These are phyloP conservation scores for Carex myosuroides DNA, from an alignment of 176 grass and related monocot genomes.

Conservation along the genomic window DNA sequence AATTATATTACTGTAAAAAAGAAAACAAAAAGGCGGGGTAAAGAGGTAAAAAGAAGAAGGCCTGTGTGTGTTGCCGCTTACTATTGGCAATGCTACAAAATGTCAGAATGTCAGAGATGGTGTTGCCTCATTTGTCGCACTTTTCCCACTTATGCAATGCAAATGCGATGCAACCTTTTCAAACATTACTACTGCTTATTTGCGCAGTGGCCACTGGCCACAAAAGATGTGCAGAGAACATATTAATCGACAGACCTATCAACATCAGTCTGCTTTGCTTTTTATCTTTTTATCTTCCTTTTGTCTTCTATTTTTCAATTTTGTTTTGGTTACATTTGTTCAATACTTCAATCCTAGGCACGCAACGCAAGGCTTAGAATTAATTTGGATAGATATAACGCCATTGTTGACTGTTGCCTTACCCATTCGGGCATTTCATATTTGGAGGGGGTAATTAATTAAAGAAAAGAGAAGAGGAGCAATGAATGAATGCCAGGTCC, in stretches of 20 bases:
- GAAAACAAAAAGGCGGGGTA: too few species aligned
- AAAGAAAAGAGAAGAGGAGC: neutral
- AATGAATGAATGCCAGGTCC: constrained; percentile 7
- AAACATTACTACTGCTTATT: neutral
- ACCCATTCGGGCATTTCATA: neutral
- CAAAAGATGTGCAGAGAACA: neutral
- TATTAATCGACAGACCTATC: neutral
- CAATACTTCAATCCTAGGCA: neutral
- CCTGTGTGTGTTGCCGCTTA: too few species aligned
- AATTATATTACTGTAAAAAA: too few species aligned
- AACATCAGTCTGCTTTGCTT: neutral
- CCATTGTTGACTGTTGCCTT: neutral
- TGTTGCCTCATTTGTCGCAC: neutral
- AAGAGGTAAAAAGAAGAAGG: too few species aligned
- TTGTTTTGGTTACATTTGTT: too few species aligned
- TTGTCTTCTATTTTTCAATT: neutral
- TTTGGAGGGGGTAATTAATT: neutral
- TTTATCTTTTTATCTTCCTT: neutral
- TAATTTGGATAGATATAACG: neutral
- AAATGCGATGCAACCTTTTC: neutral
- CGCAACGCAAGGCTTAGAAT: neutral
- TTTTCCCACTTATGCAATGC: neutral
- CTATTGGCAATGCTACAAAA: neutral
- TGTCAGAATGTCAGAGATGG: neutral
- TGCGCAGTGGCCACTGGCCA: neutral